A percentile compares a stretch with the other conserved stretches of the same genome.
phyloP scores from a whole-genome alignment of 2,329 filamentous ascomycete species.

The Epichloe sibirici region DNA sequence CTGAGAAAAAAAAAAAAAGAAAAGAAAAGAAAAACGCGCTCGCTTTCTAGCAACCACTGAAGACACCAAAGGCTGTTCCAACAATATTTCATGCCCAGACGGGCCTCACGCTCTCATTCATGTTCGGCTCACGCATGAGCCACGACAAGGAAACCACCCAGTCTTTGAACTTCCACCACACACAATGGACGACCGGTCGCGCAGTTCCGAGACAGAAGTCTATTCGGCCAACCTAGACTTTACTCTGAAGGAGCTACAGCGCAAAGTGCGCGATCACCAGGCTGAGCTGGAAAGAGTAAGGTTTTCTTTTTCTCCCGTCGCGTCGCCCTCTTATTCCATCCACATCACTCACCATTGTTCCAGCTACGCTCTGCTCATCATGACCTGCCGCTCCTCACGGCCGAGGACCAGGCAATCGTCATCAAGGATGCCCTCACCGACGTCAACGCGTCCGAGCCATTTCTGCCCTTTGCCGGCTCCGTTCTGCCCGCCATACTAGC shows the following conservation, averaged over 20 bases:
- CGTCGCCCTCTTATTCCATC: neutral
- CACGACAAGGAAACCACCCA: neutral
- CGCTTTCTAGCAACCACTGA: no score
- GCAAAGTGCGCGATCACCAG: constrained; percentile 42
- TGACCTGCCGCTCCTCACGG: constrained; percentile 13
- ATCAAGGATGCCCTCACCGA: constrained; percentile 56
- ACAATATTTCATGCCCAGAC: neutral
- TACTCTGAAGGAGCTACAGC: constrained; percentile 55
- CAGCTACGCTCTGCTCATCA: constrained; percentile 18
- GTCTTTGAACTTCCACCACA: neutral
- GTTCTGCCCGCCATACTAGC: constrained; percentile 61
- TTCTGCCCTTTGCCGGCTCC: constrained; percentile 54
- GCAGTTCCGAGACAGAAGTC: constrained; percentile 14
- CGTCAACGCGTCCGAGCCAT: constrained; percentile 48
- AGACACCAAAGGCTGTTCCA: neutral
- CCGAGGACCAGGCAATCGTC: constrained; percentile 23
- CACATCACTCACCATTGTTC: neutral
- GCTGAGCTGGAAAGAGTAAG: constrained; percentile 33
- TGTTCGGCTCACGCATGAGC: neutral
- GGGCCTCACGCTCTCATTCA: neutral
- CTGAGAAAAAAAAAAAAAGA: no score
- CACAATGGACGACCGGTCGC: constrained; percentile 15
- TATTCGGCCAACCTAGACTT: constrained; percentile 45
- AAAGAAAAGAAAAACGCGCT: no score
- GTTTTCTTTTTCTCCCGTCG: neutral